Evolutionary conservation across 306 rosid species (phyloP).

Genomic region (Cercis canadensis): DNA sequence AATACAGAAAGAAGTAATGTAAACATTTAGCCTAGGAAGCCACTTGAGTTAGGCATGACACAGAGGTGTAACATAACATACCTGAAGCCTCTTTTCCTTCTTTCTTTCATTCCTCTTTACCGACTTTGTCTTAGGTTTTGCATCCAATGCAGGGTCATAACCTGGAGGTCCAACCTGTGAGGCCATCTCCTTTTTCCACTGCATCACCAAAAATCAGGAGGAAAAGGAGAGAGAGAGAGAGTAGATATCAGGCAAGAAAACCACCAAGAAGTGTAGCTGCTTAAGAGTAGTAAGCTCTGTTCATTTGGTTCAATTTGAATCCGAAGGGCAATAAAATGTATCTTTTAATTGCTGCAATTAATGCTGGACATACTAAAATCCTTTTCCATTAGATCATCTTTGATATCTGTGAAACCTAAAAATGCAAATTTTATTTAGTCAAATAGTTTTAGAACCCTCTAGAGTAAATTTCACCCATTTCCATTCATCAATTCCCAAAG

Average conservation of each 20-base stretch:
- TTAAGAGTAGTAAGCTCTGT: background rate
- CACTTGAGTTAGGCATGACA: background rate
- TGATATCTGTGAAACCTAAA: constrained; percentile 13
- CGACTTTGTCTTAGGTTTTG: constrained; percentile 79
- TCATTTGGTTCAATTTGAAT: background rate
- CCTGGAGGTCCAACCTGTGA: constrained; percentile 88
- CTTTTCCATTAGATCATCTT: background rate
- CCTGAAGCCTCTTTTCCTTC: constrained; percentile 95
- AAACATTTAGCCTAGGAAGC: background rate
- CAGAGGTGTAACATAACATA: constrained; percentile 3
- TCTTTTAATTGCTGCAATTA: background rate
- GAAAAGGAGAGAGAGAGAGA: background rate
- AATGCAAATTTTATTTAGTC: background rate
- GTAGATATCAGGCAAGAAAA: background rate
- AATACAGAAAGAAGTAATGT: background rate
- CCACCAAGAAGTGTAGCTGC: background rate
- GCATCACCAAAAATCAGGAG: constrained; percentile 31
- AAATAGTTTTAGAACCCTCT: background rate
- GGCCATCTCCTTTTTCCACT: constrained; percentile 81
- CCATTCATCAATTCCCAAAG: constrained; percentile 10
- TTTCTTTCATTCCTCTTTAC: constrained; percentile 90
- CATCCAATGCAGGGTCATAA: constrained; percentile 58
- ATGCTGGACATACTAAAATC: background rate
- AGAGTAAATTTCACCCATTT: background rate
- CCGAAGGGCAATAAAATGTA: background rate